Percentiles rank a stretch among this genome's conserved stretches.
These are phyloP conservation scores for Cucumis melo DNA, from an alignment of 306 rosid species.

Conservation along the genomic window DNA sequence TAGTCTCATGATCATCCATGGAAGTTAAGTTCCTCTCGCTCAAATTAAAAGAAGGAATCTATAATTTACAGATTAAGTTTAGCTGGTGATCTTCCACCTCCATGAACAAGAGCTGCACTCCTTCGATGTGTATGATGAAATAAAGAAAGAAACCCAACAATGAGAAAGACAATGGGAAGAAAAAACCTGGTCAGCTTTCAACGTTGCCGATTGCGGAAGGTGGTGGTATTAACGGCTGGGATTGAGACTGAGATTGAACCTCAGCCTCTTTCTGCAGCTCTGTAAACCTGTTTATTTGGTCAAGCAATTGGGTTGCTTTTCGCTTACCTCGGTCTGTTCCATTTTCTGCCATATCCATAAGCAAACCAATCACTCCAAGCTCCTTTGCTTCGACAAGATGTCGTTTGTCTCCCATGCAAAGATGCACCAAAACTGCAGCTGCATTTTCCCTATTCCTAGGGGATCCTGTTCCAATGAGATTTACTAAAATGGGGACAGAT, in stretches of 20 bases:
- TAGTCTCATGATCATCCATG: background rate
- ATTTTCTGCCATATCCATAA: slow-evolving; percentile 64
- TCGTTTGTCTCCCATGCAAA: slow-evolving; percentile 66
- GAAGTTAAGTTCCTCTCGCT: background rate
- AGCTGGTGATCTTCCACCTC: background rate
- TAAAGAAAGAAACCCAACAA: background rate
- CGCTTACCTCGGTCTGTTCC: slow-evolving; percentile 95
- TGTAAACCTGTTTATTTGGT: slow-evolving; percentile 53
- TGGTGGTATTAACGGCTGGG: background rate
- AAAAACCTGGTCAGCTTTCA: background rate
- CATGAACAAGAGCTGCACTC: background rate
- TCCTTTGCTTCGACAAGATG: slow-evolving; percentile 56
- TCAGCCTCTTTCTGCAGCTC: slow-evolving; percentile 50
- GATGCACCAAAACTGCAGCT: slow-evolving; percentile 86
- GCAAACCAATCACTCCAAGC: slow-evolving; percentile 50
- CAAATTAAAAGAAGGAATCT: background rate
- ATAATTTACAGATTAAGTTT: background rate
- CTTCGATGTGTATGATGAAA: background rate
- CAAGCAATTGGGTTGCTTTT: slow-evolving; percentile 78
- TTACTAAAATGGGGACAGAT: slow-evolving; percentile 70
- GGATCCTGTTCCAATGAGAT: slow-evolving; percentile 62
- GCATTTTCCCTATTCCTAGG: slow-evolving; percentile 90
- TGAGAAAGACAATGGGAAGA: background rate
- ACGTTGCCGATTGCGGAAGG: background rate
- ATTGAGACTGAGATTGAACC: slow-evolving; percentile 18